These are phyloP conservation scores for Dendryphion nanum DNA, from an alignment of 2,329 filamentous ascomycete genomes.

Conservation along the genomic window DNA sequence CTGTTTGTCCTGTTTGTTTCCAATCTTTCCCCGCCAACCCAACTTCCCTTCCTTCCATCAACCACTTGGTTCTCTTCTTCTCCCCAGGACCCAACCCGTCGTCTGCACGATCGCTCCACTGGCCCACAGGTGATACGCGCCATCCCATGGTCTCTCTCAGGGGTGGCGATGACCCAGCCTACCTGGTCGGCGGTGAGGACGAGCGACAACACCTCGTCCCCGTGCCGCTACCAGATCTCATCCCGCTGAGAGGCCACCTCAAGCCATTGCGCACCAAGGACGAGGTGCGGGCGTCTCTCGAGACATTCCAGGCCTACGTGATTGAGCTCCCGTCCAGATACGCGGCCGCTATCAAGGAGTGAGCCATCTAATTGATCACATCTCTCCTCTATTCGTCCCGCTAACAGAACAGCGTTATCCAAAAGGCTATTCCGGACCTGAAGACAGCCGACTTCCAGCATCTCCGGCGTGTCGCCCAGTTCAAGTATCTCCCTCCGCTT, in stretches of 20 bases:
- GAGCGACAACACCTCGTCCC: too few species aligned
- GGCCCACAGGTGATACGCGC: too few species aligned
- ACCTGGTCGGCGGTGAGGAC: too few species aligned
- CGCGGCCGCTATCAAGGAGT: constrained; percentile 73
- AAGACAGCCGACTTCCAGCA: constrained; percentile 52
- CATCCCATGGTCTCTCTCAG: constrained; percentile 5
- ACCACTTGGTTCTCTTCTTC: not conserved
- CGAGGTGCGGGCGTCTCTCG: constrained; percentile 49
- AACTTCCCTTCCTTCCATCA: too few species aligned
- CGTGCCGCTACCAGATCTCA: constrained; percentile 8
- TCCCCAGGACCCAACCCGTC: not conserved
- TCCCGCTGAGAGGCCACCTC: constrained; percentile 17
- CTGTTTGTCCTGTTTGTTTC: constrained; percentile 10
- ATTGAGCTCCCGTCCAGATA: constrained; percentile 70
- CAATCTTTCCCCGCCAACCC: too few species aligned
- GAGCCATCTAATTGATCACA: constrained; percentile 34
- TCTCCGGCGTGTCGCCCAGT: constrained; percentile 74
- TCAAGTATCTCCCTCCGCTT: constrained; percentile 64
- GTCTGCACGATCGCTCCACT: not conserved
- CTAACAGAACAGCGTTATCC: constrained; percentile 43
- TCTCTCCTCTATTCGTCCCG: constrained; percentile 9
- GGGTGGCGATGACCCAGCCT: constrained; percentile 1
- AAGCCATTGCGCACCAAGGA: constrained; percentile 49
- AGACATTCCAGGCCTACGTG: constrained; percentile 65
- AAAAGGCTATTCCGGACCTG: constrained; percentile 44